phyloP scores from a whole-genome alignment of 1,284 basidiomycete species.

The Ganoderma multipileum region DNA sequence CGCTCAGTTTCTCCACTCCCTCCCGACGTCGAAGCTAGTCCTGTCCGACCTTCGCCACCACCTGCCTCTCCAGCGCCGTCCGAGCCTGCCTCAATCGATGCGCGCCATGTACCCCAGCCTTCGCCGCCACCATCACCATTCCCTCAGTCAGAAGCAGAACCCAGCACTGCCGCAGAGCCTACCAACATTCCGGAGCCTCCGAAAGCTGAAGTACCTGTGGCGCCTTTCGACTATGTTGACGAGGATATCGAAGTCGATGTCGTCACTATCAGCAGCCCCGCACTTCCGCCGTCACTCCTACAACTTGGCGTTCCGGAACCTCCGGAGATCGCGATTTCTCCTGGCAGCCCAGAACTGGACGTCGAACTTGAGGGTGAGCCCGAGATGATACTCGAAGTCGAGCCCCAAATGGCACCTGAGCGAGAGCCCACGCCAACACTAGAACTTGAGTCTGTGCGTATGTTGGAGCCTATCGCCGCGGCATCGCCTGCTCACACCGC shows the following conservation, averaged over 20 bases:
- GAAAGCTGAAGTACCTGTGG: background rate
- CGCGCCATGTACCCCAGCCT: background rate
- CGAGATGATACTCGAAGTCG: background rate
- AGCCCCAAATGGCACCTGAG: background rate
- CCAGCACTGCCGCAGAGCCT: background rate
- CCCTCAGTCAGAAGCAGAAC: background rate
- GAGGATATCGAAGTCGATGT: constrained; percentile 5
- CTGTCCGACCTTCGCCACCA: background rate
- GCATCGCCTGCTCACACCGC: background rate
- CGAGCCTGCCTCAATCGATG: too few relatives aligned
- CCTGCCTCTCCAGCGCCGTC: background rate
- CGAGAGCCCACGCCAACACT: background rate
- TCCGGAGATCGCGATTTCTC: background rate
- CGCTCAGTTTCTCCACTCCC: background rate
- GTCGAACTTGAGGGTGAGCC: background rate
- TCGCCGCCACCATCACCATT: background rate
- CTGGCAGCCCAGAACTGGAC: background rate
- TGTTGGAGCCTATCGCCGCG: background rate
- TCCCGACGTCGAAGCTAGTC: background rate
- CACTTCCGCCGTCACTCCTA: background rate
- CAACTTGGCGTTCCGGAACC: background rate
- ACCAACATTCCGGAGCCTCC: background rate
- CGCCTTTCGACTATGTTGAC: background rate
- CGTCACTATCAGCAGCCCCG: constrained; percentile 8
- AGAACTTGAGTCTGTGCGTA: background rate